Conservation (phyloP, 2,329 filamentous ascomycete genomes). For the Teratosphaeria gauchensis region DNA sequence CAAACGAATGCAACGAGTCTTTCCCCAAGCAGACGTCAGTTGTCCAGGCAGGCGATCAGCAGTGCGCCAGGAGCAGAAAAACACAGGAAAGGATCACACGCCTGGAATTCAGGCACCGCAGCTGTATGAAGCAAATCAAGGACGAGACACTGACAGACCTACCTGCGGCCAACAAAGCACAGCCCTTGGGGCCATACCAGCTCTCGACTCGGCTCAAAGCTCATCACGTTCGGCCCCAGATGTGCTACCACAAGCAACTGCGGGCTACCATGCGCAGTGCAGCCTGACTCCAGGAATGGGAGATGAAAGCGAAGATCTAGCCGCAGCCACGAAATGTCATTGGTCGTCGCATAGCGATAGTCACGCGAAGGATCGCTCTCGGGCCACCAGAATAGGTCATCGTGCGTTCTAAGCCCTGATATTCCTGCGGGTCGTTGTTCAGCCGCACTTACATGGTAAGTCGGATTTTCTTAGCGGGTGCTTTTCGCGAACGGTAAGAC, state of each 20-base stretch:
- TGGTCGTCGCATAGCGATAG: background rate
- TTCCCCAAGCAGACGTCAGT: background rate
- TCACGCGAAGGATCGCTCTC: background rate
- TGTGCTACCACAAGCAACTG: background rate
- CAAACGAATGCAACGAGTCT: background rate
- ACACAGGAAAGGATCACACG: background rate
- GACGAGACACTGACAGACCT: background rate
- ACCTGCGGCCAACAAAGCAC: background rate
- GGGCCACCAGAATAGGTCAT: background rate
- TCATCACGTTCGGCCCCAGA: background rate
- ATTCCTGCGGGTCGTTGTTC: background rate
- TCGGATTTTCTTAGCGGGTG: background rate
- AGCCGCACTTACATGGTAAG: background rate
- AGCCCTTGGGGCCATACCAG: background rate
- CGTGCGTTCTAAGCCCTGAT: background rate
- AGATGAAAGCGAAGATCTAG: background rate
- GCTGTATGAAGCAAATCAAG: background rate
- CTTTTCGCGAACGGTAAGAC: no score
- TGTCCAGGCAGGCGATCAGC: background rate
- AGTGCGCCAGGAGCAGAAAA: background rate
- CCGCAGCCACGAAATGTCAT: background rate
- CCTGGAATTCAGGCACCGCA: background rate
- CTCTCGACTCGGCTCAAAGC: background rate
- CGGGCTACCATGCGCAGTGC: background rate
- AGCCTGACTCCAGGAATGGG: background rate